Percentiles rank a stretch among this genome's conserved stretches.
phyloP scores from a whole-genome alignment of 768 basidiomycete species.

The Trametopsis cervina region DNA sequence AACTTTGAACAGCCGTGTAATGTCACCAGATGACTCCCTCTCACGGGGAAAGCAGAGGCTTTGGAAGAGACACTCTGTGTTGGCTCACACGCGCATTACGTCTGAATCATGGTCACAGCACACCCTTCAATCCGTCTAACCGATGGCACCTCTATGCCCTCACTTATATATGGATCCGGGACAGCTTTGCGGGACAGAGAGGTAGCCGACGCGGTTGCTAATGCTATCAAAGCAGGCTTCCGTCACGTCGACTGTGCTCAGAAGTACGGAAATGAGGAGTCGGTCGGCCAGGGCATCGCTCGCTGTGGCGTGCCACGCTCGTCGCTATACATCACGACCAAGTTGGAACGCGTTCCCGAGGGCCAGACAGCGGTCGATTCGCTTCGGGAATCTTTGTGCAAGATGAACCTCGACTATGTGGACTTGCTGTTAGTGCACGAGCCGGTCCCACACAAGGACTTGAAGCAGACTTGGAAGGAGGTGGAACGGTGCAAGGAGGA shows the following conservation, averaged over 20 bases:
- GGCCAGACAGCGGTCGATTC: constrained; percentile 31
- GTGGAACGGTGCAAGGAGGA: constrained; percentile 35
- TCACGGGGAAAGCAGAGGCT: too few relatives aligned
- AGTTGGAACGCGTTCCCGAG: constrained; percentile 25
- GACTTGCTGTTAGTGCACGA: constrained; percentile 42
- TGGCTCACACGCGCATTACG: too few relatives aligned
- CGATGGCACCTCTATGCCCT: constrained; percentile 30
- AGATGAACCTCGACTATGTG: constrained; percentile 33
- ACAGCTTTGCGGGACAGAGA: constrained; percentile 27
- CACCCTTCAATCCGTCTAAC: constrained; percentile 26
- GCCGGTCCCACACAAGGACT: constrained; percentile 16
- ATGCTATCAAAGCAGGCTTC: constrained; percentile 30
- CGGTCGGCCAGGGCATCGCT: constrained; percentile 28
- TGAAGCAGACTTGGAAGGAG: constrained; percentile 36
- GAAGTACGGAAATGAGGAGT: constrained; percentile 31
- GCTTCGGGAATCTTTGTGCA: constrained; percentile 33
- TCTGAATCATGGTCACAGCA: constrained; percentile 19
- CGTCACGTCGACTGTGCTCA: constrained; percentile 35
- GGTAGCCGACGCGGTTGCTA: constrained; percentile 19
- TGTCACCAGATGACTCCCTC: too few relatives aligned
- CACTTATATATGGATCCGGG: constrained; percentile 33
- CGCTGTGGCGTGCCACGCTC: constrained; percentile 29
- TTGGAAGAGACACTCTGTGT: too few relatives aligned
- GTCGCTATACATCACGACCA: constrained; percentile 42
- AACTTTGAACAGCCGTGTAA: too few relatives aligned